A percentile compares a stretch with the other conserved stretches of the same genome.
Evolutionary conservation across 129 eudicot genomes (phyloP).

Genomic region (Logfia minima): DNA sequence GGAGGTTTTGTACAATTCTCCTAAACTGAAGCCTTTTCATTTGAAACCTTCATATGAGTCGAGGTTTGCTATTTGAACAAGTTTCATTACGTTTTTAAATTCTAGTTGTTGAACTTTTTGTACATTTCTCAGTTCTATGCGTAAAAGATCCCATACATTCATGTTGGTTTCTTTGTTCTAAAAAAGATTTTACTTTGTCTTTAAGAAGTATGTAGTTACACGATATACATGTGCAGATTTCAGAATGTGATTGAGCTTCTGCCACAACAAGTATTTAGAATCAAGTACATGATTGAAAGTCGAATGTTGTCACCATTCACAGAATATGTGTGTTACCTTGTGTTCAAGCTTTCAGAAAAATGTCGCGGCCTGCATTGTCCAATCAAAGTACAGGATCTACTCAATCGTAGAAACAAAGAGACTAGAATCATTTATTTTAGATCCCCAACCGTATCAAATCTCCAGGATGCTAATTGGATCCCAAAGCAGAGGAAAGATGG

Average conservation of each 20-base stretch:
- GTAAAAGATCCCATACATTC: no score
- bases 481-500: conserved; percentile 8
- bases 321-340: conserved; percentile 8
- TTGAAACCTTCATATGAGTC: no score
- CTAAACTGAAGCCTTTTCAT: neutral
- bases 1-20: neutral
- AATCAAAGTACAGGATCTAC: conserved; percentile 8
- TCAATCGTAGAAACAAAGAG: neutral
- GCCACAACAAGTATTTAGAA: neutral
- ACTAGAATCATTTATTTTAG: neutral
- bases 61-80: no score
- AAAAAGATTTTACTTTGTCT: no score
- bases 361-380: conserved; percentile 1
- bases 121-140: no score
- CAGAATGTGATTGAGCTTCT: conserved; percentile 6
- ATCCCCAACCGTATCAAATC: neutral
- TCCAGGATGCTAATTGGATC: neutral
- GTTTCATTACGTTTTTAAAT: no score
- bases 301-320: neutral
- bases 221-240: neutral
- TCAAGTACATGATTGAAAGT: conserved; percentile 3
- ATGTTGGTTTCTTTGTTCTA: no score
- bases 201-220: no score
- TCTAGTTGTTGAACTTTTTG: no score
- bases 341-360: neutral